Evolutionary conservation across 2,329 filamentous ascomycete genomes (phyloP).

Genomic region (Fusarium compactum): DNA sequence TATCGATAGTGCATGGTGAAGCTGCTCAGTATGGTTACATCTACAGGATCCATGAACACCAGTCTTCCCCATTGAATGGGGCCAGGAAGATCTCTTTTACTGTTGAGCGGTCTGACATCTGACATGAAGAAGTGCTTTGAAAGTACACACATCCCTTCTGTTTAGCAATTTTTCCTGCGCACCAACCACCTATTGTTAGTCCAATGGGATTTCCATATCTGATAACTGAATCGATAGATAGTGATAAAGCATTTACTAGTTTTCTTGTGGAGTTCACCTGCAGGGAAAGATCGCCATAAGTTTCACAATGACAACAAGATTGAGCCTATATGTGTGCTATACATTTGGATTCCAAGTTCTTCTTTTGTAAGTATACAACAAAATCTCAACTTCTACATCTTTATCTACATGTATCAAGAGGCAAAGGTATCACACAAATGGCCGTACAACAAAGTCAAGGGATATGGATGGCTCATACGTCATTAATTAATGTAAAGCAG

Average conservation of each 20-base stretch:
- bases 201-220: neutral
- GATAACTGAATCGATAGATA: neutral
- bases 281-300: neutral
- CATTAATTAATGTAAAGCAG: slow-evolving; percentile 4
- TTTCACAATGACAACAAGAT: neutral
- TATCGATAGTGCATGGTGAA: neutral
- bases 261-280: neutral
- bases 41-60: neutral
- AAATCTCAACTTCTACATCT: neutral
- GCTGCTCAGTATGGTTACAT: neutral
- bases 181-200: neutral
- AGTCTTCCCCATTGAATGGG: neutral
- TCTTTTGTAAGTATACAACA: neutral
- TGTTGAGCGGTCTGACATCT: slow-evolving; percentile 13
- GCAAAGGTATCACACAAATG: neutral
- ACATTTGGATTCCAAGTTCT: neutral
- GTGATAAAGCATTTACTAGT: neutral
- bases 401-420: neutral
- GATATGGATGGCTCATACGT: neutral
- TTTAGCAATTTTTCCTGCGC: neutral
- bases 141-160: neutral
- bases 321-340: neutral
- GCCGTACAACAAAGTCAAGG: neutral
- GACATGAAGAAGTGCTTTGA: neutral
- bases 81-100: neutral